phyloP scores from a whole-genome alignment of 108 stramenopile genomes.

The Cyclotella sp. region DNA sequence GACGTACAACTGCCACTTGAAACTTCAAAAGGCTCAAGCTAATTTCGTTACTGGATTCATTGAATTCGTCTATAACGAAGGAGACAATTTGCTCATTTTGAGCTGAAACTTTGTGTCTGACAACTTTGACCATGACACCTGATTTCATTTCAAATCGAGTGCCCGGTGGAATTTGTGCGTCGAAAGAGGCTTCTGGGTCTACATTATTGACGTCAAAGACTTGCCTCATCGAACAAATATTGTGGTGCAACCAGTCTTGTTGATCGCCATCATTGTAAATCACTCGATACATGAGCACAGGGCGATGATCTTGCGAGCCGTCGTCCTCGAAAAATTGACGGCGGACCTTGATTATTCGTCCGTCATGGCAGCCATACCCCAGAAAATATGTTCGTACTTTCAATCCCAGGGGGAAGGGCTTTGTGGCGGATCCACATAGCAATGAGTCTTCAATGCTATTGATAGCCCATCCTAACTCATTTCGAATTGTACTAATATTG shows the following conservation, averaged over 20 bases:
- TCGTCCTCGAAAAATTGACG: slow-evolving; percentile 30
- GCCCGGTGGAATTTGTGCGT: slow-evolving; percentile 42
- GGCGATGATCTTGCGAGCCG: slow-evolving; percentile 22
- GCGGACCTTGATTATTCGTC: slow-evolving; percentile 42
- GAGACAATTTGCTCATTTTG: slow-evolving; percentile 24
- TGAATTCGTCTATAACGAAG: slow-evolving; percentile 3
- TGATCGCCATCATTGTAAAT: slow-evolving; percentile 52
- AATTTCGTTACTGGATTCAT: not conserved
- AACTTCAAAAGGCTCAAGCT: slow-evolving; percentile 30
- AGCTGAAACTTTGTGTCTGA: slow-evolving; percentile 21
- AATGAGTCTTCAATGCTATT: slow-evolving; percentile 52
- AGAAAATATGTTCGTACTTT: slow-evolving; percentile 48
- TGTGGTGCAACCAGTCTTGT: slow-evolving; percentile 51
- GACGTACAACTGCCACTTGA: slow-evolving; percentile 43
- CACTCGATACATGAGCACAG: slow-evolving; percentile 48
- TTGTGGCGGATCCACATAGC: slow-evolving; percentile 36
- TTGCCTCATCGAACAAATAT: slow-evolving; percentile 46
- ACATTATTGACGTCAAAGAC: slow-evolving; percentile 36
- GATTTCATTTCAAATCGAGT: slow-evolving; percentile 37
- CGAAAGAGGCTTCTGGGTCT: slow-evolving; percentile 9
- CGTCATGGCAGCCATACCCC: slow-evolving; percentile 56
- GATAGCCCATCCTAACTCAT: slow-evolving; percentile 34
- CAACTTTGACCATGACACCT: slow-evolving; percentile 33
- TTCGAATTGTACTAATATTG: slow-evolving; percentile 19
- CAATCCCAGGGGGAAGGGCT: slow-evolving; percentile 49